Evolutionary conservation across 495 filamentous ascomycete genomes (phyloP).

Genomic region (Tricharina praecox): DNA sequence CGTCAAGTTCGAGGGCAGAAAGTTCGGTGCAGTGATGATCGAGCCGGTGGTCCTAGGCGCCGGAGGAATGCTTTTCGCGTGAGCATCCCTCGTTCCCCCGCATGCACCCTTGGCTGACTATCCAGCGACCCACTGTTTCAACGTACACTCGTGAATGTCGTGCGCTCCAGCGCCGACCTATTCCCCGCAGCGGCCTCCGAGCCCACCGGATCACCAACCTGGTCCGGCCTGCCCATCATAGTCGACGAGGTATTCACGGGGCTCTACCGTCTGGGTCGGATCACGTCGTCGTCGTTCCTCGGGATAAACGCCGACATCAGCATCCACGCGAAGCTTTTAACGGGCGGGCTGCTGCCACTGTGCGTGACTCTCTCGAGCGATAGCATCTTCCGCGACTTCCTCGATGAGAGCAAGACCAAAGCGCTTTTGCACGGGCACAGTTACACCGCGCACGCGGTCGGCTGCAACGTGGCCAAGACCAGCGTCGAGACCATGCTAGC

Average conservation of each 20-base stretch:
- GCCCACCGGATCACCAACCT: slow-evolving; percentile 22
- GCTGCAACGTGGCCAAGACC: slow-evolving; percentile 51
- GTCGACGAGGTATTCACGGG: slow-evolving; percentile 74
- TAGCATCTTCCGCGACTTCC: slow-evolving; percentile 53
- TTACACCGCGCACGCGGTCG: slow-evolving; percentile 63
- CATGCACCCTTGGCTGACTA: slow-evolving; percentile 8
- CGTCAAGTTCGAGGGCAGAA: slow-evolving; percentile 37
- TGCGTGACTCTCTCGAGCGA: slow-evolving; percentile 52
- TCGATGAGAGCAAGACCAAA: slow-evolving; percentile 48
- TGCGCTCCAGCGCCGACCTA: slow-evolving; percentile 39
- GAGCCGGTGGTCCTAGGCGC: slow-evolving; percentile 63
- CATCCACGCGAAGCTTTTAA: slow-evolving; percentile 63
- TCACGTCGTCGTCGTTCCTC: slow-evolving; percentile 48
- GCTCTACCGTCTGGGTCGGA: slow-evolving; percentile 56
- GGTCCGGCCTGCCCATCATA: slow-evolving; percentile 57
- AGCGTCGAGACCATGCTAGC: slow-evolving; percentile 38
- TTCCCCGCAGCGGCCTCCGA: slow-evolving; percentile 26
- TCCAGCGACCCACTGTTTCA: slow-evolving; percentile 62
- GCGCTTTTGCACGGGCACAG: slow-evolving; percentile 65
- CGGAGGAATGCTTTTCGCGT: slow-evolving; percentile 63
- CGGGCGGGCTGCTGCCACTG: slow-evolving; percentile 59
- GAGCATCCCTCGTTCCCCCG: slow-evolving; percentile 21
- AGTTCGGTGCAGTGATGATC: slow-evolving; percentile 56
- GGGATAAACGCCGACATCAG: slow-evolving; percentile 48
- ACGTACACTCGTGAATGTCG: slow-evolving; percentile 42